These are phyloP conservation scores for Annulohypoxylon stygium DNA, from an alignment of 495 filamentous ascomycete genomes.

Conservation along the genomic window DNA sequence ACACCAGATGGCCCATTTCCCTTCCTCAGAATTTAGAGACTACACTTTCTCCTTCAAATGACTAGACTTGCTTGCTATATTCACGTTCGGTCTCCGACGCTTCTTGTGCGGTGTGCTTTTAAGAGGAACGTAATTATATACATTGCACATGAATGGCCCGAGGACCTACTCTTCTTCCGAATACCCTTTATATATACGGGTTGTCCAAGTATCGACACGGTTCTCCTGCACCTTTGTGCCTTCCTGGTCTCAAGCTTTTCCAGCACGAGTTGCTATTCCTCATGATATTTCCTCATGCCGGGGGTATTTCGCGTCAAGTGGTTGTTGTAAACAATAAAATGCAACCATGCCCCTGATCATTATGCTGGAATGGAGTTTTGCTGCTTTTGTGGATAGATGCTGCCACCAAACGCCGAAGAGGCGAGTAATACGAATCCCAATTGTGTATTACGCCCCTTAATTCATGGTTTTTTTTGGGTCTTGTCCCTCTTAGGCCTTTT, in stretches of 20 bases:
- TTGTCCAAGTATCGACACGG: conserved; percentile 21
- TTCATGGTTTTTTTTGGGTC: not conserved
- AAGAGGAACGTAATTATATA: conserved; percentile 32
- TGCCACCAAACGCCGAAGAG: conserved; percentile 38
- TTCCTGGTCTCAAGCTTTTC: conserved; percentile 17
- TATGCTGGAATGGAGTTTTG: conserved; percentile 31
- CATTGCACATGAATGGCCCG: conserved; percentile 28
- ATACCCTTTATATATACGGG: conserved; percentile 29
- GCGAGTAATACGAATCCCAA: conserved; percentile 26
- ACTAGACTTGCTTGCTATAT: conserved; percentile 8
- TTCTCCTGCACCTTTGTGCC: conserved; percentile 29
- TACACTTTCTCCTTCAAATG: not conserved
- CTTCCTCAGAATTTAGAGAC: conserved; percentile 2
- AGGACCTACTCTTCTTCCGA: conserved; percentile 15
- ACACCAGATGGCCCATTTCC: conserved; percentile 1
- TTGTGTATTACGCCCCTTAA: conserved; percentile 1
- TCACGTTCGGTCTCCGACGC: not conserved
- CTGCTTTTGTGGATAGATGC: conserved; percentile 35
- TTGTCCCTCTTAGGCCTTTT: conserved; percentile 36
- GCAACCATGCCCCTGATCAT: conserved; percentile 30
- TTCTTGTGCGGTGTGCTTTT: conserved; percentile 1
- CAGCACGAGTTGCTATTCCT: conserved; percentile 5
- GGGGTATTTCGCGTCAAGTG: conserved; percentile 38
- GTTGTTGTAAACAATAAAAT: conserved; percentile 27
- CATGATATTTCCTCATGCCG: conserved; percentile 20